phyloP scores from a whole-genome alignment of 2,329 filamentous ascomycete genomes.

The Nannizziopsis barbatae region DNA sequence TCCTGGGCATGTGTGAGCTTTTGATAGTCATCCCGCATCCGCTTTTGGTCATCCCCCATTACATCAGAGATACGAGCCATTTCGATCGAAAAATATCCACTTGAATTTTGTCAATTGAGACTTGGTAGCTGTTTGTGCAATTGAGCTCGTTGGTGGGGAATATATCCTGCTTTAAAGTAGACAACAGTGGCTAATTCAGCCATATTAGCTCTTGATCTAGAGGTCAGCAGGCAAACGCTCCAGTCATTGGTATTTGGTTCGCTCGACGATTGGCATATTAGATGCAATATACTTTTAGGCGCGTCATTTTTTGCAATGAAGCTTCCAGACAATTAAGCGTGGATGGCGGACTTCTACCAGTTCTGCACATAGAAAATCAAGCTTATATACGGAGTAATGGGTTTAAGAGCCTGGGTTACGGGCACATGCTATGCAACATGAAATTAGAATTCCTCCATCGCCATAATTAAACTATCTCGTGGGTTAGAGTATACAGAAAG shows the following conservation, averaged over 20 bases:
- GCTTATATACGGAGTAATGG: no score
- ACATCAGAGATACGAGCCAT: conserved; percentile 26
- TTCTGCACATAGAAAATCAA: no score
- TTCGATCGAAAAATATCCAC: neutral
- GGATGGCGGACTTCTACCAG: neutral
- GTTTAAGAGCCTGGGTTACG: no score
- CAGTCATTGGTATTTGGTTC: neutral
- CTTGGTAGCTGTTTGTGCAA: neutral
- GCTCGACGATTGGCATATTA: conserved; percentile 4
- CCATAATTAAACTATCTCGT: no score
- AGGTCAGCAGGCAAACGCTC: conserved; percentile 3
- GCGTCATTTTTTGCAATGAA: conserved; percentile 8
- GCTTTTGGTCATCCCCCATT: conserved; percentile 35
- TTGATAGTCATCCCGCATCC: conserved; percentile 35
- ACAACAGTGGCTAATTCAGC: neutral
- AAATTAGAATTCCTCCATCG: no score
- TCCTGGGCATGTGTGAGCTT: conserved; percentile 34
- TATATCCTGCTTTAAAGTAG: neutral
- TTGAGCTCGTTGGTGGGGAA: neutral
- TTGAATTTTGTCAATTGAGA: neutral
- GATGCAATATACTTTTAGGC: neutral
- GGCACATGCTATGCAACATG: no score
- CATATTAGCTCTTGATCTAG: neutral
- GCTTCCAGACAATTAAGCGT: neutral
- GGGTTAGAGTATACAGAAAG: no score